Percentiles rank a stretch among this genome's conserved stretches.
These are phyloP conservation scores for Cyberlindnera saturnus DNA, from an alignment of 805 yeast species.

Conservation along the genomic window DNA sequence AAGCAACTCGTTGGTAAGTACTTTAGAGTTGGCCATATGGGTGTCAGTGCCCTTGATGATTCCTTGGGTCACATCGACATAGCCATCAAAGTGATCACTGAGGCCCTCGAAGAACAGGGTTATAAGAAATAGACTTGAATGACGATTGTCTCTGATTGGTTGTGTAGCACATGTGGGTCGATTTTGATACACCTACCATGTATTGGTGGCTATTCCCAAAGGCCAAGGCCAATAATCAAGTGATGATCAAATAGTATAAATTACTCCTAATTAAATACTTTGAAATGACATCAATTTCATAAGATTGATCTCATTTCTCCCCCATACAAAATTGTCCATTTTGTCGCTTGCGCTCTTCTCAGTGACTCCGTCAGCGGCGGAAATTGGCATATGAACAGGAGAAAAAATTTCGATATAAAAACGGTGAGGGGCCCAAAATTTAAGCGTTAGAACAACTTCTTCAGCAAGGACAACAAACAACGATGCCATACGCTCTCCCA, in stretches of 20 bases:
- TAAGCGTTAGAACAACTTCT: background rate
- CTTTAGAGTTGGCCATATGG: slow-evolving; percentile 97
- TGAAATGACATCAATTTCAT: no score
- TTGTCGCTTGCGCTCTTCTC: background rate
- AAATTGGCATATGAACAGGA: no score
- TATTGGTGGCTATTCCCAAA: no score
- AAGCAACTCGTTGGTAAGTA: slow-evolving; percentile 73
- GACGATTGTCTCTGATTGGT: background rate
- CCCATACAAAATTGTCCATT: background rate
- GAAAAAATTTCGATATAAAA: background rate
- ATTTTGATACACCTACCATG: background rate
- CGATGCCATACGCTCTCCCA: slow-evolving; percentile 59
- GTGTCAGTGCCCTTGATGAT: slow-evolving; percentile 61
- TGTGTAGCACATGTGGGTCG: background rate
- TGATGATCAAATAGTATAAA: no score
- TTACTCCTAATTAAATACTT: no score
- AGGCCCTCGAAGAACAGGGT: slow-evolving; percentile 34
- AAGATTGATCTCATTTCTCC: no score
- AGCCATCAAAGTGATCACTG: slow-evolving; percentile 41
- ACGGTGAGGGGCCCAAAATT: background rate
- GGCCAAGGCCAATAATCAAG: no score
- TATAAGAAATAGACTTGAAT: slow-evolving; percentile 18
- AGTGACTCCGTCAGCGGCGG: no score
- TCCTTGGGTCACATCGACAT: slow-evolving; percentile 48
- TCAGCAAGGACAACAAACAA: background rate